These are phyloP conservation scores for Hirschioporus abietinus DNA, from an alignment of 768 basidiomycete species.

Conservation along the genomic window DNA sequence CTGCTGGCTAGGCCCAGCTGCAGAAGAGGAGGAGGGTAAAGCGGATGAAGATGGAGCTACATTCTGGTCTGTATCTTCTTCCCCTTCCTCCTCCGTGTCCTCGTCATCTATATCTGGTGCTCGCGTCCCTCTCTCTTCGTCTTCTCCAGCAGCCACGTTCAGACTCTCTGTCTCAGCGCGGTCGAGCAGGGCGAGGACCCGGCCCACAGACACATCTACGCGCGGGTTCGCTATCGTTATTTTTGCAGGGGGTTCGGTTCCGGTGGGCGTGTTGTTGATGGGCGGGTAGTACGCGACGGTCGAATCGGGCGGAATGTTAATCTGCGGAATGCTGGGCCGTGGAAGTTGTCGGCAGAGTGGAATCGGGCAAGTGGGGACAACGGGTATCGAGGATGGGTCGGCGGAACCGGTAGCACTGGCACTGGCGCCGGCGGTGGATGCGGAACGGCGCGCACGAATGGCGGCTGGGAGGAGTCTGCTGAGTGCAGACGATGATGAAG, in stretches of 20 bases:
- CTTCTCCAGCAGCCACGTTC: background rate
- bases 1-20: background rate
- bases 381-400: background rate
- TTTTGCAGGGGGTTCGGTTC: background rate
- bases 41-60: background rate
- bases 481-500: slow-evolving; percentile 24
- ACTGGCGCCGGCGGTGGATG: too few relatives aligned
- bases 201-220: background rate
- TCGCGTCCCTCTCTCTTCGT: background rate
- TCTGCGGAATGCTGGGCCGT: background rate
- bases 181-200: background rate
- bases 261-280: background rate
- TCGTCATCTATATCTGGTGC: background rate
- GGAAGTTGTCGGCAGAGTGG: background rate
- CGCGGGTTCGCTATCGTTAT: background rate
- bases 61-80: background rate
- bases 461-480: slow-evolving; percentile 25
- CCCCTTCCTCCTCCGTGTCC: background rate
- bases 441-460: background rate
- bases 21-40: background rate
- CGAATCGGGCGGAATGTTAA: slow-evolving; percentile 2
- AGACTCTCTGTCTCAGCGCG: background rate
- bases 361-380: background rate
- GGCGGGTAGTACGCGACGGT: slow-evolving; percentile 5
- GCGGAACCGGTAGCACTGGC: too few relatives aligned